These are phyloP conservation scores for Penicillium crystallinum DNA, from an alignment of 495 filamentous ascomycete species.

Conservation along the genomic window DNA sequence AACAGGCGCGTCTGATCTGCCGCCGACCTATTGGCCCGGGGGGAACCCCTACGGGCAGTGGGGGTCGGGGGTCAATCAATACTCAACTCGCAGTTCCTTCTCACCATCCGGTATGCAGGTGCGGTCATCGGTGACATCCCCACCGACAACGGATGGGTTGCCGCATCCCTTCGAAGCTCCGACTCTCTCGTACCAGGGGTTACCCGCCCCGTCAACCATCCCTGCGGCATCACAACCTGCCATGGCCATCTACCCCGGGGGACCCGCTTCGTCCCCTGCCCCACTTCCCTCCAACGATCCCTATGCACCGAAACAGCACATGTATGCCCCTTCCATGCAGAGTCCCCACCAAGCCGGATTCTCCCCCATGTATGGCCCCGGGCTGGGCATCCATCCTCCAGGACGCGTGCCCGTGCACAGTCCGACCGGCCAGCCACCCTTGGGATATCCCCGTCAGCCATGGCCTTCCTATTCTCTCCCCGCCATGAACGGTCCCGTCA, in stretches of 20 bases:
- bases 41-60: constrained; percentile 52
- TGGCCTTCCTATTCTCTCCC: constrained; percentile 54
- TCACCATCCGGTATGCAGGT: constrained; percentile 46
- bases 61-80: constrained; percentile 37
- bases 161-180: constrained; percentile 58
- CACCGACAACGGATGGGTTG: constrained; percentile 41
- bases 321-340: constrained; percentile 57
- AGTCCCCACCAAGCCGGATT: constrained; percentile 58
- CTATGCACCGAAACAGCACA: constrained; percentile 54
- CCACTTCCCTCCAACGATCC: constrained; percentile 57
- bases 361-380: constrained; percentile 50
- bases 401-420: constrained; percentile 52
- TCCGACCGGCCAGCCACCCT: constrained; percentile 44
- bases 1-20: constrained; percentile 42
- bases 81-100: constrained; percentile 47
- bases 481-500: constrained; percentile 63
- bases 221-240: constrained; percentile 13
- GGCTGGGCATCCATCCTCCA: constrained; percentile 51
- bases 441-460: constrained; percentile 44
- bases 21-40: constrained; percentile 44
- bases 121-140: constrained; percentile 46
- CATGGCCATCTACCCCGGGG: constrained; percentile 30
- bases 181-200: constrained; percentile 47
- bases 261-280: constrained; percentile 55
- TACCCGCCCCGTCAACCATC: constrained; percentile 41